These are phyloP conservation scores for Solanum paucissectum DNA, from an alignment of 257 asterid species.

Conservation along the genomic window DNA sequence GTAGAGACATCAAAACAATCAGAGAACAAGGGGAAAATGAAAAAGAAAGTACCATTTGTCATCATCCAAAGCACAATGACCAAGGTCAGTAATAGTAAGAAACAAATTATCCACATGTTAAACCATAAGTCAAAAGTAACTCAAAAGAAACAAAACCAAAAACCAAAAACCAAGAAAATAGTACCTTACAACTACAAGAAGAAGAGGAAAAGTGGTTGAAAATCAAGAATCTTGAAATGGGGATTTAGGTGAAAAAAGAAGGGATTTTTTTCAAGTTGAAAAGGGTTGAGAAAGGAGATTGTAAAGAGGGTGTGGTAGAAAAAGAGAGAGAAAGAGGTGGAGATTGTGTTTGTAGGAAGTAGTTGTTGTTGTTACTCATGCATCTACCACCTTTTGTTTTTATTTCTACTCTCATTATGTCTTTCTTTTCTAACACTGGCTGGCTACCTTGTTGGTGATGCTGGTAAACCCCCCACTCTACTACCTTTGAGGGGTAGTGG, in stretches of 20 bases:
- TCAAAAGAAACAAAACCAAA: conserved; percentile 26
- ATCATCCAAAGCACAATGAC: conserved; percentile 26
- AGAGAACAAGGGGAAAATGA: neutral
- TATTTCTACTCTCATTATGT: conserved; percentile 43
- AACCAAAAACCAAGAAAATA: conserved; percentile 10
- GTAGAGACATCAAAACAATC: conserved; percentile 8
- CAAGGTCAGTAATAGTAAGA: conserved; percentile 1
- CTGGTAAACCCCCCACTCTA: neutral
- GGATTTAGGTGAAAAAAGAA: neutral
- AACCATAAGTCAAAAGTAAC: conserved; percentile 11
- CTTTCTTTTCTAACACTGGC: neutral
- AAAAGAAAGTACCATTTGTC: conserved; percentile 7
- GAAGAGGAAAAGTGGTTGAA: conserved; percentile 1
- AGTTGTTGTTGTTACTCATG: conserved; percentile 62
- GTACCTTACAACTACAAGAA: neutral
- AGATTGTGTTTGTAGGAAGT: neutral
- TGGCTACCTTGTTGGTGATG: neutral
- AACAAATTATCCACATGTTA: neutral
- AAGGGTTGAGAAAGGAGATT: neutral
- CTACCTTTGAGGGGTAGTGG: neutral
- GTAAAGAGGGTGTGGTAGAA: conserved; percentile 19
- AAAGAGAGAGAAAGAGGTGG: neutral
- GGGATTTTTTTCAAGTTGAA: neutral
- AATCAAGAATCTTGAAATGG: neutral
- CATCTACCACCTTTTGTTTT: conserved; percentile 94